Percentiles rank a stretch among this genome's conserved stretches.
phyloP scores from a whole-genome alignment of 1,284 basidiomycete species.

The Macrocystidia cucumis region DNA sequence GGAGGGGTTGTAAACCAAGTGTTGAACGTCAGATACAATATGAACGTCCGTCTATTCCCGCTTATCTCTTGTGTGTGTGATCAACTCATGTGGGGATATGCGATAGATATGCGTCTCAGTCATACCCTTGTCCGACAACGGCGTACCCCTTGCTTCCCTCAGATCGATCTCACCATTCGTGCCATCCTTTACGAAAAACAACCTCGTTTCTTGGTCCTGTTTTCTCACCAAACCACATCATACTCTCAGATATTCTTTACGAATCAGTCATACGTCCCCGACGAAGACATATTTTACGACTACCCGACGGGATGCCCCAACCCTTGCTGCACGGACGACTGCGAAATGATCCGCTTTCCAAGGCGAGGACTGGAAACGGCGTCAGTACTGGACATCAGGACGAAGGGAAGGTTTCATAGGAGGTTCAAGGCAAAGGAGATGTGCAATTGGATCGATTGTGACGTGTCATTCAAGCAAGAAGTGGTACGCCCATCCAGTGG shows the following conservation, averaged over 20 bases:
- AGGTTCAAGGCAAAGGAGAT: slow-evolving; percentile 46
- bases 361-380: slow-evolving; percentile 52
- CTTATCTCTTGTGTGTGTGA: too few species aligned
- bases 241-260: slow-evolving; percentile 76
- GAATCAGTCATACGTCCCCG: slow-evolving; percentile 58
- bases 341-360: slow-evolving; percentile 73
- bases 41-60: slow-evolving; percentile 56
- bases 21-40: slow-evolving; percentile 57
- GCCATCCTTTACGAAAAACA: slow-evolving; percentile 65
- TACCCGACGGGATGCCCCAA: slow-evolving; percentile 72
- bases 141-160: slow-evolving; percentile 67
- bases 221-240: slow-evolving; percentile 70
- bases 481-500: slow-evolving; percentile 18
- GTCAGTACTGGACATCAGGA: slow-evolving; percentile 50
- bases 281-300: slow-evolving; percentile 62
- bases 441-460: slow-evolving; percentile 76
- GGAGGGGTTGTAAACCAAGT: slow-evolving; percentile 53
- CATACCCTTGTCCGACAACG: slow-evolving; percentile 57
- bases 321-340: slow-evolving; percentile 68
- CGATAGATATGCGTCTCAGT: slow-evolving; percentile 56
- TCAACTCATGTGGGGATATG: too few species aligned
- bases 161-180: slow-evolving; percentile 66
- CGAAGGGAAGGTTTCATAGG: slow-evolving; percentile 34
- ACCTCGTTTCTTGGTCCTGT: slow-evolving; percentile 65
- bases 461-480: slow-evolving; percentile 47